Conservation (phyloP, 257 asterid species). For the Hygrophila difformis region DNA sequence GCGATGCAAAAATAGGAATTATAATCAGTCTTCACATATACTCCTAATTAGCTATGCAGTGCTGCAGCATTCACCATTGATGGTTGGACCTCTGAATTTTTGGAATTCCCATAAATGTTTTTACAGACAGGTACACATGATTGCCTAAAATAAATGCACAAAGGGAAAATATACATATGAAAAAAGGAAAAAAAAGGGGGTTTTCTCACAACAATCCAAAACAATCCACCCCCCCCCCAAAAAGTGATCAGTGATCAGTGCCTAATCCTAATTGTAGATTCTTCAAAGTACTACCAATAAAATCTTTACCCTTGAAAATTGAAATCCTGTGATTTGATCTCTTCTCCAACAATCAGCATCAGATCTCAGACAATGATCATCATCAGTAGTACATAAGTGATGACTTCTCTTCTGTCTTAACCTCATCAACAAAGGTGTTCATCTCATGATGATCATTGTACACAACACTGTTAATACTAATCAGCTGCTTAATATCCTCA, state of each 20-base stretch:
- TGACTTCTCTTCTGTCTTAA: too few relatives aligned
- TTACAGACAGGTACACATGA: not conserved
- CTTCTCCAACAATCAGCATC: not conserved
- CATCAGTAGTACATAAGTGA: slow-evolving; percentile 3
- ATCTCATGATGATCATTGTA: slow-evolving; percentile 3
- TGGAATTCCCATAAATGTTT: not conserved
- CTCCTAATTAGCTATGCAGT: too few relatives aligned
- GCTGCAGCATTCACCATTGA: slow-evolving; percentile 1
- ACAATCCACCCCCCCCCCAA: too few relatives aligned
- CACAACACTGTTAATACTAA: slow-evolving; percentile 25
- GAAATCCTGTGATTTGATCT: not conserved
- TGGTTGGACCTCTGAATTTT: not conserved
- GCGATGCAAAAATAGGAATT: too few relatives aligned
- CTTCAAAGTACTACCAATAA: slow-evolving; percentile 6
- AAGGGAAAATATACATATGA: not conserved
- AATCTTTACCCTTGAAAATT: not conserved
- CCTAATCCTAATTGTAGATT: not conserved
- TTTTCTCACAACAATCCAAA: not conserved
- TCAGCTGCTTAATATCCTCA: slow-evolving; percentile 42
- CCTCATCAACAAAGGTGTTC: too few relatives aligned
- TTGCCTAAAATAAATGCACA: slow-evolving; percentile 9
- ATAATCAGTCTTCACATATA: not conserved
- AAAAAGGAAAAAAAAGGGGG: not conserved
- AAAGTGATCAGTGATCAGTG: slow-evolving; percentile 2
- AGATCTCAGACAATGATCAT: too few relatives aligned